These are phyloP conservation scores for Sporopachydermia cereana DNA, from an alignment of 1,139 yeast species.

Conservation along the genomic window DNA sequence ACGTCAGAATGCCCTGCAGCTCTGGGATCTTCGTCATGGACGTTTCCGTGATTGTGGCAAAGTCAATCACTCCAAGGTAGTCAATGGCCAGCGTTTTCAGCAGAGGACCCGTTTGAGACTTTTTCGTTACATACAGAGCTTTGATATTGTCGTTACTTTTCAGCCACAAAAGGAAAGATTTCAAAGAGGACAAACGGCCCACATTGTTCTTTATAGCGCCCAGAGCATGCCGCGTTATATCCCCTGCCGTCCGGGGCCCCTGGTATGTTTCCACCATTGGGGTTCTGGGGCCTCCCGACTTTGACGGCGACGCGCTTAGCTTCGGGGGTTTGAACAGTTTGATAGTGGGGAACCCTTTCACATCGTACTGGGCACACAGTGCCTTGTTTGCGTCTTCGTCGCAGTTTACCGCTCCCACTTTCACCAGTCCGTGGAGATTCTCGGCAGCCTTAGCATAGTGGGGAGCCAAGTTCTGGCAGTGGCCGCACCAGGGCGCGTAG, in stretches of 20 bases:
- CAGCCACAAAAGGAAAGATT: slow-evolving; percentile 24
- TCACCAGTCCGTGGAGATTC: slow-evolving; percentile 44
- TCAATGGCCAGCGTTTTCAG: slow-evolving; percentile 70
- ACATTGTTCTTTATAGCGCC: slow-evolving; percentile 66
- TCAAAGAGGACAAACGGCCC: slow-evolving; percentile 33
- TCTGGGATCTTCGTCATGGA: slow-evolving; percentile 9
- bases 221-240: slow-evolving; percentile 46
- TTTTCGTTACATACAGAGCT: slow-evolving; percentile 35
- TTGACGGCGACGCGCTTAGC: slow-evolving; percentile 22
- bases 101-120: slow-evolving; percentile 42
- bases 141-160: slow-evolving; percentile 25
- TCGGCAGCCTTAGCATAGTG: slow-evolving; percentile 55
- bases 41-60: slow-evolving; percentile 27
- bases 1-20: slow-evolving; percentile 11
- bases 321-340: slow-evolving; percentile 79
- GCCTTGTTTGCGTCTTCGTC: slow-evolving; percentile 55
- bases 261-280: slow-evolving; percentile 44
- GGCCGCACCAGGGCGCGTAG: slow-evolving; percentile 97
- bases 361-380: slow-evolving; percentile 53
- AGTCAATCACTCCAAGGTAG: slow-evolving; percentile 38
- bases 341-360: slow-evolving; percentile 75
- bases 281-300: slow-evolving; percentile 11
- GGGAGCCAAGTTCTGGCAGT: slow-evolving; percentile 62
- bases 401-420: slow-evolving; percentile 83
- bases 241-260: slow-evolving; percentile 55